phyloP scores from a whole-genome alignment of 2,329 filamentous ascomycete species.

The Nakataea oryzae region DNA sequence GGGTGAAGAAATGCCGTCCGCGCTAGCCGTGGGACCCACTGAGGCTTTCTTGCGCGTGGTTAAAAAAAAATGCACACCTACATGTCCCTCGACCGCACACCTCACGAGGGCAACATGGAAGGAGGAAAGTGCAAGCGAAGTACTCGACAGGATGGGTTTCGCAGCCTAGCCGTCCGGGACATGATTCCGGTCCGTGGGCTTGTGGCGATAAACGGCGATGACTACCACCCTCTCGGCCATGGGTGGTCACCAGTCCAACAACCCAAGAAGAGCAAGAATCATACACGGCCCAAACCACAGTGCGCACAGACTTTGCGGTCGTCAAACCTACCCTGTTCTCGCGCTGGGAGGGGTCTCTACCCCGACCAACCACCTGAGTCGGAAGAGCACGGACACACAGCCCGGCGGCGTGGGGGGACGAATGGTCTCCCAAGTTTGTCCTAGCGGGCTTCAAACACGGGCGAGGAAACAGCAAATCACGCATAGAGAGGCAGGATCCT shows the following conservation, averaged over 20 bases:
- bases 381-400: neutral
- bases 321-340: neutral
- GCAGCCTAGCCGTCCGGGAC: neutral
- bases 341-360: neutral
- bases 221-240: too few relatives aligned
- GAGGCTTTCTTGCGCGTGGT: neutral
- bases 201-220: neutral
- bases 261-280: neutral
- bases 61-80: neutral
- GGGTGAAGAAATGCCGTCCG: neutral
- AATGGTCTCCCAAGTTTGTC: neutral
- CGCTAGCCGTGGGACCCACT: neutral
- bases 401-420: neutral
- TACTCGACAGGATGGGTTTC: neutral
- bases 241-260: too few relatives aligned
- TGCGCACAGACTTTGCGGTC: neutral
- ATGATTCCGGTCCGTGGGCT: neutral
- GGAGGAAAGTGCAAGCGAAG: neutral
- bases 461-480: neutral
- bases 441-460: too few relatives aligned
- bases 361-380: neutral
- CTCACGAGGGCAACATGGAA: neutral
- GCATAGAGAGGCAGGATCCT: too few relatives aligned
- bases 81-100: neutral
- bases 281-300: neutral